phyloP scores from a whole-genome alignment of 306 rosid species.

The Arachis stenosperma region DNA sequence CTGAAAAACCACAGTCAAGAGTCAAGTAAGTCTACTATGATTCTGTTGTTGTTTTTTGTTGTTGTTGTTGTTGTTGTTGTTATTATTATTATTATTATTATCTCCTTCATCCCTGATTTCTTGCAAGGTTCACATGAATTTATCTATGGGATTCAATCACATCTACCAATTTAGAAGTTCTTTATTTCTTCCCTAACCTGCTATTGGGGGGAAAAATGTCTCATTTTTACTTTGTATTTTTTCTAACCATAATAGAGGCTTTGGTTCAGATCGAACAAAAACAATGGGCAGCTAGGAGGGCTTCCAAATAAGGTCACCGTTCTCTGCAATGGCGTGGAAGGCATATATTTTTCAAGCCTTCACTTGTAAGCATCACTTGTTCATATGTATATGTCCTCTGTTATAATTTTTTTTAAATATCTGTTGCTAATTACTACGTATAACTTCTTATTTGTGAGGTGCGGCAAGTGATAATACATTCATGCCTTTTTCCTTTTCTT shows the following conservation, averaged over 20 bases:
- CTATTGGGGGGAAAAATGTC: neutral
- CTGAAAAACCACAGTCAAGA: slow-evolving; percentile 74
- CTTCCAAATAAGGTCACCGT: slow-evolving; percentile 87
- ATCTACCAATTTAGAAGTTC: slow-evolving; percentile 10
- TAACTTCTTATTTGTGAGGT: neutral
- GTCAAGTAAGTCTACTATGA: slow-evolving; percentile 68
- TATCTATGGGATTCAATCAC: slow-evolving; percentile 29
- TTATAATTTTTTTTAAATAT: neutral
- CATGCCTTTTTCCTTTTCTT: slow-evolving; percentile 12
- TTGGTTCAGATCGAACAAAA: slow-evolving; percentile 62
- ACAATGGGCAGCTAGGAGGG: slow-evolving; percentile 57
- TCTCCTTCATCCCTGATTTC: neutral
- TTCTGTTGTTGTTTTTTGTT: neutral
- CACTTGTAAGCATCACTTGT: slow-evolving; percentile 75
- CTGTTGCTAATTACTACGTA: neutral
- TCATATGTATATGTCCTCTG: slow-evolving; percentile 7
- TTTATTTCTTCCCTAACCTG: neutral
- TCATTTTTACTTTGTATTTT: slow-evolving; percentile 15
- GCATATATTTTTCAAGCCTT: slow-evolving; percentile 96
- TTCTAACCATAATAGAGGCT: slow-evolving; percentile 43
- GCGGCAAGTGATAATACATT: neutral
- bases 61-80: no score
- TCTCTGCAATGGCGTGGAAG: slow-evolving; percentile 92
- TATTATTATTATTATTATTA: neutral
- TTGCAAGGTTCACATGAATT: slow-evolving; percentile 5